Base-by-base conservation (phyloP, 495 filamentous ascomycete species). In the Xylaria acuta region DNA sequence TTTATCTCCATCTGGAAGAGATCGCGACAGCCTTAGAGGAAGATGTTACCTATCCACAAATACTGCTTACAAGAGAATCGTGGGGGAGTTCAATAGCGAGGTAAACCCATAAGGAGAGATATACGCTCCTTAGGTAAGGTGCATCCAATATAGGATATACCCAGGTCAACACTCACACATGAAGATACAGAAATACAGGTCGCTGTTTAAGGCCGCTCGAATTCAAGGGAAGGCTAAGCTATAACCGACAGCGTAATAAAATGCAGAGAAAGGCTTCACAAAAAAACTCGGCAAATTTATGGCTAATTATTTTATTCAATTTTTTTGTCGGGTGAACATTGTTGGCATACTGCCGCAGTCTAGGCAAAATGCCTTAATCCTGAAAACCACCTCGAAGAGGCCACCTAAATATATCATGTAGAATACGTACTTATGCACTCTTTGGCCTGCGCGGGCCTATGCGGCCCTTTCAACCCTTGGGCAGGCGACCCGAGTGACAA, bases 351-450 rank as follows among this genome's bases (percentile, higher is more conserved):
- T 9, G 20, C 22, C 54, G 6, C 43, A 49, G 51, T 20, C 40
- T 43, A 41, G 22, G 38, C 67, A 6, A 60, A 60, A 60, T 60
- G 40, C 36, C 22, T 34, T n/a, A 45, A 27, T n/a, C 25, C 41
- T 47, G 20, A 60, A 65, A 64, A 45, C n/a, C 1, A 38, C 25
- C 62, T 12, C 40, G 3, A 20, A 43, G 12, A 34, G 63, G 25
- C 20, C 0, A 49, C 14, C 41, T 7, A 47, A 7, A 38, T 12
- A 51, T 22, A 51, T 51, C 53, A 27, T 69, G 53, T 32, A 60
- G n/a, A 51, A 51, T 32, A 69, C 45, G 20, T 40, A 51, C 43
- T 22, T 53, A 14, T 25, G 32, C 34, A 70, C 45, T 47, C 47
- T 53, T 70, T 43, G 4, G 58, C 54, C 53, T 43, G 36, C 3